Conservation (phyloP, 2,329 filamentous ascomycete species). For the Colletotrichum incanum region DNA sequence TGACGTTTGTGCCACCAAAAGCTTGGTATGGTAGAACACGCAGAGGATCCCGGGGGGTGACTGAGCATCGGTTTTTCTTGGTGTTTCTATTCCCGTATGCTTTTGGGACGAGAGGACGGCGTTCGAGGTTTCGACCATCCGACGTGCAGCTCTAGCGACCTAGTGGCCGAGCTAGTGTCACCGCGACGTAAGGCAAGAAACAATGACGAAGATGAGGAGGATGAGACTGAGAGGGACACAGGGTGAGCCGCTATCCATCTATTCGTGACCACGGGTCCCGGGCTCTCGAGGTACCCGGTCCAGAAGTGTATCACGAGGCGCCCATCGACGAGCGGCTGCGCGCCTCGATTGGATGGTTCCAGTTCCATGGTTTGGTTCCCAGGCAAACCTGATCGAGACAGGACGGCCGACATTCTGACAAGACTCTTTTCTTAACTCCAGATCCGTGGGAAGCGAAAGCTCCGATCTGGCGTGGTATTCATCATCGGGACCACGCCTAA, state of each 20-base stretch:
- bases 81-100: neutral
- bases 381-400: neutral
- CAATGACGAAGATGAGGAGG: neutral
- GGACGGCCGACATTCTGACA: neutral
- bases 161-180: too few species aligned
- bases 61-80: neutral
- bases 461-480: conserved; percentile 2
- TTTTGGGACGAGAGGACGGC: neutral
- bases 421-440: neutral
- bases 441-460: neutral
- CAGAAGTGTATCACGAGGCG: neutral
- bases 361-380: neutral
- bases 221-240: neutral
- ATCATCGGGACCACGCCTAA: neutral
- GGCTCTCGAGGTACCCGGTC: neutral
- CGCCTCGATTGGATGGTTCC: neutral
- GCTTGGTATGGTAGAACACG: neutral
- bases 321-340: neutral
- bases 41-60: neutral
- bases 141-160: too few species aligned
- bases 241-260: neutral
- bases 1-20: neutral
- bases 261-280: neutral
- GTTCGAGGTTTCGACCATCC: neutral
- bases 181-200: neutral